Base-by-base conservation (phyloP, 441 rosid species). In the Pelargonium cotyledonis region DNA sequence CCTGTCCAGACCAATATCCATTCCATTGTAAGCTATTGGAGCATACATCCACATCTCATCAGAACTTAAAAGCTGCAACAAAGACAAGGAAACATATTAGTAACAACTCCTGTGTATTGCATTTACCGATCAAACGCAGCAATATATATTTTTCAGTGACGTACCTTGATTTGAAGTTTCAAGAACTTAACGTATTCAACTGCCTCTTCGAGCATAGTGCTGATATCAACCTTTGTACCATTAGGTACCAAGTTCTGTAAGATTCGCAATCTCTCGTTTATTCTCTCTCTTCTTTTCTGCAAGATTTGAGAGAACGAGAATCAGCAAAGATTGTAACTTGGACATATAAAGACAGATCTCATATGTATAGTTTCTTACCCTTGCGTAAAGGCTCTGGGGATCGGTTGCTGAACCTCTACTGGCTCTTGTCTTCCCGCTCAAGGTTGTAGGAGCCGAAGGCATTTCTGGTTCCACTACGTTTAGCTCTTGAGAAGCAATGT, bases 261-360 rank as follows among this genome's bases (percentile, higher is more conserved):
- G 73, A 82, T 81, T 69, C 77, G 82, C 65, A 90, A 73, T 72
- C 90, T 80, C 80, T 83, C 92, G 68, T 85, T 90, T 41, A 88
- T 90, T 68, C 85, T 83, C n/a, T 90, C 96, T 74, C 96, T 82
- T 85, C 94, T 82, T 85, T 86, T 88, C 96, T 88, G 85, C 68
- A 74, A 58, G 16, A 78, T 7, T 61, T 18, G 61, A 64, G 5
- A 49, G 16, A 47, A 67, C 21, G 47, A 7, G 35, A n/a, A 4
- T 64, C 41, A 55, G 46, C 26, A 57, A 18, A 40, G 5, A 6
- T 8, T 6, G 0, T 40, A 6, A 29, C 6, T 23, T 23, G 26
- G 2, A 23, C 2, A 23, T 23, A 23, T 23, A 23, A 23, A 23
- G 26, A 23, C 26, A 68, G 15, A 1, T 10, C 12, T 23, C 38